phyloP scores from a whole-genome alignment of 2,329 filamentous ascomycete species.

The Ophiostoma tasmaniense region DNA sequence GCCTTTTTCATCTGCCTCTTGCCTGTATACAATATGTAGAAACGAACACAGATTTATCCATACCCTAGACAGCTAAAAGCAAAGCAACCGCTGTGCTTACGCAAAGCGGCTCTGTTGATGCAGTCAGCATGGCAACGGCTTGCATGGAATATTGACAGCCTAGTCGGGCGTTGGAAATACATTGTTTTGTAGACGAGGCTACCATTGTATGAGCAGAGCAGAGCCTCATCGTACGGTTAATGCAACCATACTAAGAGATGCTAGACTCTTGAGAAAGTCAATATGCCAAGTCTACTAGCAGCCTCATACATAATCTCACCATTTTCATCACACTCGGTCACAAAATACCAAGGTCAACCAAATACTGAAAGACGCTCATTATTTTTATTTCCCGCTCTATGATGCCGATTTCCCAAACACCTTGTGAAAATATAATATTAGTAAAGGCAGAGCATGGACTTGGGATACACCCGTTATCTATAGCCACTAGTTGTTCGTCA shows the following conservation, averaged over 20 bases:
- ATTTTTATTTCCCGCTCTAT: background rate
- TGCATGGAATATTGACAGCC: background rate
- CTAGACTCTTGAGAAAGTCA: too few relatives aligned
- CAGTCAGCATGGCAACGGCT: background rate
- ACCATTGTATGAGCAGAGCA: background rate
- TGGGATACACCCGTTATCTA: background rate
- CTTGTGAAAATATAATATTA: background rate
- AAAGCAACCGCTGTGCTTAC: background rate
- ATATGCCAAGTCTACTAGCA: too few relatives aligned
- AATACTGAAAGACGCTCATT: background rate
- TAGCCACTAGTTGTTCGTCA: background rate
- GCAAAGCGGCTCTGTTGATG: background rate
- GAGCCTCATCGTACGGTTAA: background rate
- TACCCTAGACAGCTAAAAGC: too few relatives aligned
- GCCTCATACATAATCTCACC: too few relatives aligned
- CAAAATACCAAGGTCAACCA: too few relatives aligned
- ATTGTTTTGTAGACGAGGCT: background rate
- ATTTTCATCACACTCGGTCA: too few relatives aligned
- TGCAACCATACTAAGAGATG: too few relatives aligned
- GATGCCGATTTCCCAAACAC: slow-evolving; percentile 5
- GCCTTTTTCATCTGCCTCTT: background rate
- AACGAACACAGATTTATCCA: too few relatives aligned
- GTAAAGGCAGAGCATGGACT: background rate
- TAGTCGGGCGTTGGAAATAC: background rate
- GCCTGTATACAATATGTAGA: too few relatives aligned